These are phyloP conservation scores for Anthracocystis setariae DNA, from an alignment of 1,284 basidiomycete genomes.

Conservation along the genomic window DNA sequence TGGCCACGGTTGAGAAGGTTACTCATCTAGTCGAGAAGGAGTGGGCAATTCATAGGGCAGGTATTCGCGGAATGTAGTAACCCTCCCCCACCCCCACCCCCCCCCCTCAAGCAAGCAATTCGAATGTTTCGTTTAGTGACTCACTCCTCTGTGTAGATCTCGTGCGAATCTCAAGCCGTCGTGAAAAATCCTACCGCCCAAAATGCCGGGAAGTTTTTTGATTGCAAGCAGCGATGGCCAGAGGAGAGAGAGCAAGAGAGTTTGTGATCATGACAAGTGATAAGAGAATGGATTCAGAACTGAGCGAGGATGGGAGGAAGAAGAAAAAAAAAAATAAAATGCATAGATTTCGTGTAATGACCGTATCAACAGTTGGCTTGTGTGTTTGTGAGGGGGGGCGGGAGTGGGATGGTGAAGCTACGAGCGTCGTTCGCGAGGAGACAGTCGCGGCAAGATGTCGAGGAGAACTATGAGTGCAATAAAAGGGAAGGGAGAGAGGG, in stretches of 20 bases:
- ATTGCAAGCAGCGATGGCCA: neutral
- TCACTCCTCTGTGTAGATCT: no score
- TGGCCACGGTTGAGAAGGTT: conserved; percentile 66
- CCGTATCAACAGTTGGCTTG: neutral
- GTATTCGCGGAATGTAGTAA: conserved; percentile 31
- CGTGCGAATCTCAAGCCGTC: no score
- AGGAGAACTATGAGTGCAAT: conserved; percentile 1
- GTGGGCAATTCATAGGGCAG: conserved; percentile 64
- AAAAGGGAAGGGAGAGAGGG: no score
- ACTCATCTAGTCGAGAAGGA: conserved; percentile 66
- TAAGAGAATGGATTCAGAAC: no score
- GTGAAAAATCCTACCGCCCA: no score
- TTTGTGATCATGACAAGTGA: no score
- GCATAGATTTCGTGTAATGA: neutral
- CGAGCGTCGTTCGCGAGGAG: no score
- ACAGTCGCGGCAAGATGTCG: neutral
- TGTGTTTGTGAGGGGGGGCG: neutral
- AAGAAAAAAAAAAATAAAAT: conserved; percentile 2
- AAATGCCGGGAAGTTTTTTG: no score
- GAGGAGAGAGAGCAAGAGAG: neutral
- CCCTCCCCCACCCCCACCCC: no score
- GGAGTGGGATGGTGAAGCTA: no score
- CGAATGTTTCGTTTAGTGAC: no score
- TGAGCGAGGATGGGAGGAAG: neutral
- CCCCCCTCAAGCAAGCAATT: no score